phyloP scores from a whole-genome alignment of 257 asterid species.

The Thymus mandschuricus region DNA sequence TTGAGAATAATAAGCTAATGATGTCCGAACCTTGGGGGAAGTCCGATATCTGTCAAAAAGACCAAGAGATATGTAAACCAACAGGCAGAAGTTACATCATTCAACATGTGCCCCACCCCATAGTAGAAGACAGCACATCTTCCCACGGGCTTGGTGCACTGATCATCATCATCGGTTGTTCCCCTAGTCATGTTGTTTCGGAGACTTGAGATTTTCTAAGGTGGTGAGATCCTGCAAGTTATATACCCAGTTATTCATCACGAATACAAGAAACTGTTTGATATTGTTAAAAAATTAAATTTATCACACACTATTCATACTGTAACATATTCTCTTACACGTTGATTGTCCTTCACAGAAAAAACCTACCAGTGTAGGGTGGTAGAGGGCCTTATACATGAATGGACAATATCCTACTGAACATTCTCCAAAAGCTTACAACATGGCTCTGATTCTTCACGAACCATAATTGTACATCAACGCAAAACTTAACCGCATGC shows the following conservation, averaged over 20 bases:
- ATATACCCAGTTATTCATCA: conserved; percentile 11
- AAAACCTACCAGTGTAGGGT: not conserved
- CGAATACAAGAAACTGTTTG: not conserved
- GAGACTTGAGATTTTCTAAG: conserved; percentile 7
- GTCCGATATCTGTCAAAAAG: conserved; percentile 83
- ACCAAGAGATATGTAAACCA: conserved; percentile 96
- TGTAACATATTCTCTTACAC: not conserved
- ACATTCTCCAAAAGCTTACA: conserved; percentile 3
- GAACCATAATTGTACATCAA: not conserved
- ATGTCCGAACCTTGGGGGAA: conserved; percentile 72
- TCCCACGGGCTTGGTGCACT: conserved; percentile 46
- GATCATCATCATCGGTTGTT: conserved; percentile 55
- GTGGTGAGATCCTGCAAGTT: conserved; percentile 39
- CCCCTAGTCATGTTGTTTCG: conserved; percentile 45
- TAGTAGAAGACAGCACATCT: conserved; percentile 70
- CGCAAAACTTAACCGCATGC: not conserved
- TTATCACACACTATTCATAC: not conserved
- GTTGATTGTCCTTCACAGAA: not conserved
- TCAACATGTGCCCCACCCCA: conserved; percentile 93
- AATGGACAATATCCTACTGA: not conserved
- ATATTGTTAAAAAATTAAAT: not conserved
- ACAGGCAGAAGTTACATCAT: conserved; percentile 92
- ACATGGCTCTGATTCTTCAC: not conserved
- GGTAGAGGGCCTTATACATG: not conserved
- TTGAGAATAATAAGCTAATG: conserved; percentile 2